These are phyloP conservation scores for Emericellopsis cladophorae DNA, from an alignment of 2,329 filamentous ascomycete species.

Conservation along the genomic window DNA sequence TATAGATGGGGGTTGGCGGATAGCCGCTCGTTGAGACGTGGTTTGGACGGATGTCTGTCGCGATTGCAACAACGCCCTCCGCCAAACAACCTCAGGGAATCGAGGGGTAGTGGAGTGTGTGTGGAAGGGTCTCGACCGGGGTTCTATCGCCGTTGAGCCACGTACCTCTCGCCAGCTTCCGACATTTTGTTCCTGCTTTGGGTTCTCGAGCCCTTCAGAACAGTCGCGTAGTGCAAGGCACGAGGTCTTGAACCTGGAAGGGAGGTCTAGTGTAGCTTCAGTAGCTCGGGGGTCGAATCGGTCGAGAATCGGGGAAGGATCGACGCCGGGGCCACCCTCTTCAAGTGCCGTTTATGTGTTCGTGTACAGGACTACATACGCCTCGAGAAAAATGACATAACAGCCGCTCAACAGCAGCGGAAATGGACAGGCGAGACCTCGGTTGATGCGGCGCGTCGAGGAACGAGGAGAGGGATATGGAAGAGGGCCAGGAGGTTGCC, in stretches of 20 bases:
- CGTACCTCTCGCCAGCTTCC: conserved; percentile 21
- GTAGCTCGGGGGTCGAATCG: too few relatives aligned
- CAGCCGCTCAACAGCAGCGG: too few relatives aligned
- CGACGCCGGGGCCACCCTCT: too few relatives aligned
- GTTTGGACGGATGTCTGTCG: neutral
- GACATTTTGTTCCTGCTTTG: conserved; percentile 12
- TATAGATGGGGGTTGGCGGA: too few relatives aligned
- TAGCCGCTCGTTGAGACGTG: neutral
- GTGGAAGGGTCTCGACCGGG: neutral
- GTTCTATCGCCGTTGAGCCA: neutral
- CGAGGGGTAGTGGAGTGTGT: neutral
- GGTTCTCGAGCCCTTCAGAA: too few relatives aligned
- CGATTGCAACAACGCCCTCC: neutral
- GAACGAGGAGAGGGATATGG: neutral
- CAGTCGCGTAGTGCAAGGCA: neutral
- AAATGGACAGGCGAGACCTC: too few relatives aligned
- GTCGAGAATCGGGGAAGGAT: neutral
- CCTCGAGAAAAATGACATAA: too few relatives aligned
- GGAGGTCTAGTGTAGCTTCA: too few relatives aligned
- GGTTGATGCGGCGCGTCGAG: neutral
- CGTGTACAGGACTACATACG: too few relatives aligned
- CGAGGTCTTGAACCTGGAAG: neutral
- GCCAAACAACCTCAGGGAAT: neutral
- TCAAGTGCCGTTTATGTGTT: too few relatives aligned
- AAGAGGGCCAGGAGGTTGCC: too few relatives aligned